These are phyloP conservation scores for Aureobasidium sp. DNA, from an alignment of 2,329 filamentous ascomycete species.

Conservation along the genomic window DNA sequence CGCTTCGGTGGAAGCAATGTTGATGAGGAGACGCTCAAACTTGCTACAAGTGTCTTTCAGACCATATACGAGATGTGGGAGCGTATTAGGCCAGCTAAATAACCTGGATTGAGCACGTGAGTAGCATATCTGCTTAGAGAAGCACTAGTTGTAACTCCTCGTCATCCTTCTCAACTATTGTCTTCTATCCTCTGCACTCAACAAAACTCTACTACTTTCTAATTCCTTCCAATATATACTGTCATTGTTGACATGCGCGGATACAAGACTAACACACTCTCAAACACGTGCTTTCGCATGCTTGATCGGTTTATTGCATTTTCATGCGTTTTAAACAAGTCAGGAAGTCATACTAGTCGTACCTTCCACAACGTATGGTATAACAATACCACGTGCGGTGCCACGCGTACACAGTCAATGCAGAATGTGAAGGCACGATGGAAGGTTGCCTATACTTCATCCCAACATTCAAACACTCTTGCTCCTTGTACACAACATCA, in stretches of 20 bases:
- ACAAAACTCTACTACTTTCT: neutral
- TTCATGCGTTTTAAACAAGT: neutral
- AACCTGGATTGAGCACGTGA: neutral
- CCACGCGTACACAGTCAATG: neutral
- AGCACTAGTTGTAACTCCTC: neutral
- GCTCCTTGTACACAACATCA: neutral
- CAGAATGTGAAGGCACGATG: constrained; percentile 7
- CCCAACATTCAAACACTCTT: neutral
- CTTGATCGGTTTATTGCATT: neutral
- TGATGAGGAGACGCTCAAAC: constrained; percentile 63
- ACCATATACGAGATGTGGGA: constrained; percentile 44
- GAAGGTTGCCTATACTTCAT: neutral
- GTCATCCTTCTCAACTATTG: neutral
- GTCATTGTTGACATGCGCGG: neutral
- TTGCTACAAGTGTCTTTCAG: constrained; percentile 87
- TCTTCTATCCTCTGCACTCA: neutral
- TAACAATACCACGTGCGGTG: constrained; percentile 4
- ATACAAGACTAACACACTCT: no score
- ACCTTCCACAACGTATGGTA: neutral
- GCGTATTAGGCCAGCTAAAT: neutral
- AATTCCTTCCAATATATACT: neutral
- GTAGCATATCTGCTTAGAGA: neutral
- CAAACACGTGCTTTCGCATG: neutral
- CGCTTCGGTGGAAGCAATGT: constrained; percentile 64
- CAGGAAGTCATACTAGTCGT: neutral